Evolutionary conservation across 805 yeast species (phyloP), one percentile per base, ranked within the genome.

Genomic region (Saccharomyces jurei): DNA sequence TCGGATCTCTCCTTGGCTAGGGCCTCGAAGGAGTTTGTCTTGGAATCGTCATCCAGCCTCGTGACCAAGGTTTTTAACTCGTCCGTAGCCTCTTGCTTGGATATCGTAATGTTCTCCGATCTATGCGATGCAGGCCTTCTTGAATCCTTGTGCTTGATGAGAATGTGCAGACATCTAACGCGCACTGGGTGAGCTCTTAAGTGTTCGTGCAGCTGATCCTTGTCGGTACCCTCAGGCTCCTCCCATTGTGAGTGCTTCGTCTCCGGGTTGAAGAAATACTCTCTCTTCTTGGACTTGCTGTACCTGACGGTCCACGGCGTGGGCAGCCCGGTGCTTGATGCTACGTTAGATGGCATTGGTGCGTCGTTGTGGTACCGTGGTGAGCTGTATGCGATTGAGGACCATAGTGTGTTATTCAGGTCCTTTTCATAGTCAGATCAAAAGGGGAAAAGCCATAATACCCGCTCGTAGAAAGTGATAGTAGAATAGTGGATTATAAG

Each of bases 51-150:
- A n/a, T 48, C 46, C 55, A 10, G 49, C 50, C 22, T 55, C 55
- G 26, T 47, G 47, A 44, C 48, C 47, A 11, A 29, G 51, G 82
- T 86, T 29, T 95, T 96, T 62, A 89, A 66, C 46, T 81, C 81
- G 48, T 80, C 80, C 50, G 82, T 77, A 30, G 97, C 96, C 62
- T 90, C 96, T 56, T 89, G 96, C 68, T 90, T 86, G 9, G 87
- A 69, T 50, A 89, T 76, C 1, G 96, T 85, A 60, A 92, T 87
- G 41, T 81, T 77, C 26, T 83, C 84, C 36, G 80, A 79, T 68
- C 89, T 87, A 95, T 97, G 94, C 25, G 96, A 88, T 11, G 90
- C 81, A 6, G 99, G 98, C 62, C 96, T 82, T 60, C 99, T 81
- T 14, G 91, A 84, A 52, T 82, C 92, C 49, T 71, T 74, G 70